Conservation (phyloP, 2,329 filamentous ascomycete species). For the Rhynchosporium graminicola region DNA sequence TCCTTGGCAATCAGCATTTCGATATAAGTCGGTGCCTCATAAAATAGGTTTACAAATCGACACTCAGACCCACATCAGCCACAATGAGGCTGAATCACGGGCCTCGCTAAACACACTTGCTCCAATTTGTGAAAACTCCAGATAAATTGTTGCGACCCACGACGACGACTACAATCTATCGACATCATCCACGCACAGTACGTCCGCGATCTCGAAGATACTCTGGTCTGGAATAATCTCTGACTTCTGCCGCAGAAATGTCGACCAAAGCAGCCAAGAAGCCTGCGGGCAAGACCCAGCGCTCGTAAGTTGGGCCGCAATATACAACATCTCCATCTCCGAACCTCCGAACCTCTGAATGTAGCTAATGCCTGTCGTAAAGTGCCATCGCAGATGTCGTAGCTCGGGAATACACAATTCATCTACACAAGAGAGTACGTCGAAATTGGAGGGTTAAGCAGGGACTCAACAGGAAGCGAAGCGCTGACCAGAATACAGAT, state of each 20-base stretch:
- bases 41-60: too few species aligned
- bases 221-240: background rate
- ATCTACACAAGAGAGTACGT: constrained; percentile 99
- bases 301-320: constrained; percentile 53
- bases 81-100: background rate
- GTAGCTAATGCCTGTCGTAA: too few species aligned
- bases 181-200: constrained; percentile 35
- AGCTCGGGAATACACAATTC: constrained; percentile 99
- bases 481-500: constrained; percentile 67
- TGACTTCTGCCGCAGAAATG: constrained; percentile 56
- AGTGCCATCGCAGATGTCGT: constrained; percentile 95
- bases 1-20: background rate
- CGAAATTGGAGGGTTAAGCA: constrained; percentile 29
- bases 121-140: constrained; percentile 25
- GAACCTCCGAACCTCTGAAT: too few species aligned
- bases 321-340: too few species aligned
- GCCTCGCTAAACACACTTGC: constrained; percentile 10
- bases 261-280: constrained; percentile 63
- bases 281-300: constrained; percentile 68
- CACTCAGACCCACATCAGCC: background rate
- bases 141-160: background rate
- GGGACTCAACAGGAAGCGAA: constrained; percentile 17
- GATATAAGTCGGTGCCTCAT: too few species aligned
- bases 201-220: constrained; percentile 10
- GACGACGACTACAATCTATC: constrained; percentile 31